Percentiles rank a stretch among this genome's conserved stretches.
These are phyloP conservation scores for Odonthalia washingtoniensis DNA, from an alignment of 31 red algal species.

Conservation along the genomic window DNA sequence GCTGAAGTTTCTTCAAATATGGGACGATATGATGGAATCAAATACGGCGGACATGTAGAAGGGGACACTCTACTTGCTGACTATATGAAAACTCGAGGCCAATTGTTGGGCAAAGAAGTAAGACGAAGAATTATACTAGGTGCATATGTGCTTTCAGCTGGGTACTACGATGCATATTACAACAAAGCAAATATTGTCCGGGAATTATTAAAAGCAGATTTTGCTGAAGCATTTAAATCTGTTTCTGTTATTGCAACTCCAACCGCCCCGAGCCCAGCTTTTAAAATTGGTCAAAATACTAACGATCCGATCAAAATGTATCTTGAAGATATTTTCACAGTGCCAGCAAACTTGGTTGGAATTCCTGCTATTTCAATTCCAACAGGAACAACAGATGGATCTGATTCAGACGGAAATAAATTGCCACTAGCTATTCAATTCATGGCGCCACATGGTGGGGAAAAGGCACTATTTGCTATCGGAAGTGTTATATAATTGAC, in stretches of 20 bases:
- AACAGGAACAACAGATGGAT: constrained; percentile 32
- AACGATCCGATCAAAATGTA: constrained; percentile 76
- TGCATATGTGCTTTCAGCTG: constrained; percentile 89
- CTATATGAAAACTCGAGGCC: constrained; percentile 67
- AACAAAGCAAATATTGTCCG: constrained; percentile 83
- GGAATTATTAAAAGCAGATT: constrained; percentile 51
- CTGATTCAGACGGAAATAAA: no score
- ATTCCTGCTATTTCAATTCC: constrained; percentile 90
- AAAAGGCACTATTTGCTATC: no score
- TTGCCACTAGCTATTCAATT: no score
- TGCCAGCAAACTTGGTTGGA: constrained; percentile 87
- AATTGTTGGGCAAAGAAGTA: constrained; percentile 86
- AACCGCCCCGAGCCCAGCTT: constrained; percentile 79
- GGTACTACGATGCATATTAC: constrained; percentile 98
- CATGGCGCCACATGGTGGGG: no score
- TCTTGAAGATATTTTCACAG: constrained; percentile 77
- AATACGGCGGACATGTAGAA: constrained; percentile 77
- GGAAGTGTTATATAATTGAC: no score
- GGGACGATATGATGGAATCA: constrained; percentile 94
- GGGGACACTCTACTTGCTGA: constrained; percentile 61
- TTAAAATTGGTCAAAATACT: constrained; percentile 69
- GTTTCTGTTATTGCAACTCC: constrained; percentile 79
- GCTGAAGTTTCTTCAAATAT: constrained; percentile 96
- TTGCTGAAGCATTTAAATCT: constrained; percentile 55
- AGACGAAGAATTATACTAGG: constrained; percentile 90